Base-by-base conservation (phyloP, 164 flowering plant species). In the Vitis rotundifolia region DNA sequence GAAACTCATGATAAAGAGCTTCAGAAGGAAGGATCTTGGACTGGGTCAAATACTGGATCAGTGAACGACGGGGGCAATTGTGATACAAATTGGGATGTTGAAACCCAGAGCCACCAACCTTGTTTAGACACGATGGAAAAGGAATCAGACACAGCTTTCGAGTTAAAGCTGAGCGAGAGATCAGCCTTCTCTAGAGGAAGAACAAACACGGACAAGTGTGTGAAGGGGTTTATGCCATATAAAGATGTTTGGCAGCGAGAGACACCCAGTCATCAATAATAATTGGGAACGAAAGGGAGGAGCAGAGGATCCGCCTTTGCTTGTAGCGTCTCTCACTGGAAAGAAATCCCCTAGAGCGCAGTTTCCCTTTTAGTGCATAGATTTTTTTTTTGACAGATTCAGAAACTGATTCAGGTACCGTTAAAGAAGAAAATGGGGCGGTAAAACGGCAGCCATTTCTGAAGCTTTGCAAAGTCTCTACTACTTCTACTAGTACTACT, bases 151-250 rank as follows among this genome's bases (percentile, higher is more conserved):
- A 11, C 66, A 12, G 59, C 52, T 61, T 71, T 61, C 61, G 65
- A 70, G 57, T 67, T 74, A 37, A 79, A 70, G 75, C 53, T 53
- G 13, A 77, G 76, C 29, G 75, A 66, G 26, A 75, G 58, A 10
- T 72, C 80, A 10, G 79, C 81, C 16, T 77, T 76, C 64, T 76
- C 77, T 11, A 70, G 58, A 28, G 56, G 50, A 63, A 66, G 64
- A 73, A n/a, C 63, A 10, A 73, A 22, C 28, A 19, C 70, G 0
- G 59, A 72, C 12, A 76, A 63, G 28, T 18, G 72, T 49, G 22
- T 5, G 51, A 85, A 77, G 78, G 95, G 95, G 8, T 90, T 90
- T 67, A 76, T 88, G 15, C 95, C 94, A 3, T 90, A 90, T 62
- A 90, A 85, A 87, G 89, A 78, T 80, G 85, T 68, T 54, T 80